Base-by-base conservation (phyloP, 2,329 filamentous ascomycete species). In the Diplodia intermedia region DNA sequence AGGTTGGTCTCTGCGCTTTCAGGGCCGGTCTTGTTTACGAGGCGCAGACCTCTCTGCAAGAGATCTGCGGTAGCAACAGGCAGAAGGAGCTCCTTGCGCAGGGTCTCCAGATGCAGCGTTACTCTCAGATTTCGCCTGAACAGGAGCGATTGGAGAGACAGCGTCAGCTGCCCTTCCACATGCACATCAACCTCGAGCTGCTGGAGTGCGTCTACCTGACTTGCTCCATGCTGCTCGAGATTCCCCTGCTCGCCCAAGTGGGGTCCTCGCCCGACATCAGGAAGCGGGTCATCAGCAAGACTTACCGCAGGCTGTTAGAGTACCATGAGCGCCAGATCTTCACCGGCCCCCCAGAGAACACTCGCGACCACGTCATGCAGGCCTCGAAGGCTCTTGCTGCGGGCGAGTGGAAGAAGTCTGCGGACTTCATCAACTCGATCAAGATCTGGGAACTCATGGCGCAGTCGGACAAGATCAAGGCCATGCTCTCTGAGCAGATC, bases 361-460 rank as follows among this genome's bases (percentile, higher is more conserved):
- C 96, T 33, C 91, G 95, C 73, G 95, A 99, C 81, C 95, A 98
- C 77, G 94, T 99, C 76, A 98, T 99, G 92, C 96, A 98, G 84
- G 94, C 94, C 15, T 97, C 95, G 70, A 97, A 98, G 84, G 94
- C 95, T 63, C 87, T 99, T 70, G 94, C 95, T 38, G 94, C 93
- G 23, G 95, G 96, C 73, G 95, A 99, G 83, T 99, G 95, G 95
- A 97, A 97, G 88, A 97, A 96, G 86, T 91, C 94, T 18, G 94
- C 90, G 26, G 87, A 91, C 70, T 95, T 97, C 81, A 94, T 99
- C 81, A 93, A 95, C 85, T 92, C 90, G 77, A 99, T 99, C 85
- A 99, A 97, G 89, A 99, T 99, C 79, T 99, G 95, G 95, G 95
- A 99, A 67, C 87, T 99, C 73, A 96, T 99, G 88, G 91, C 94